These are phyloP conservation scores for Hypholoma fasciculare DNA, from an alignment of 768 basidiomycete species.

Conservation along the genomic window DNA sequence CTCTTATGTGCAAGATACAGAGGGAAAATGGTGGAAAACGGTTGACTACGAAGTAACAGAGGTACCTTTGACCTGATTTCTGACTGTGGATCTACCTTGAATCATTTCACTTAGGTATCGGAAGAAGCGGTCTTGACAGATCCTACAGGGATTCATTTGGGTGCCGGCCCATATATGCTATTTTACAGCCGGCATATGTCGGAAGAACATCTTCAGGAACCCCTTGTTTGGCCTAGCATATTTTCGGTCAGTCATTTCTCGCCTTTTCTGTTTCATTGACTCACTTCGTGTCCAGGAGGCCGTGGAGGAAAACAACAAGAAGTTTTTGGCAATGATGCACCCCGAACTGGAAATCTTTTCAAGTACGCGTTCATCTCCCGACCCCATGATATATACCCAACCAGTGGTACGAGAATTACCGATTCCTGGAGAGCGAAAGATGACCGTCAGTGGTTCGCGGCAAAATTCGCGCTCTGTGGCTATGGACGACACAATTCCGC, in stretches of 20 bases:
- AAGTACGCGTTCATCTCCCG: slow-evolving; percentile 11
- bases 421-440: slow-evolving; percentile 7
- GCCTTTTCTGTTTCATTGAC: not conserved
- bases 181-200: slow-evolving; percentile 56
- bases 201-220: slow-evolving; percentile 33
- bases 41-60: slow-evolving; percentile 69
- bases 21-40: slow-evolving; percentile 80
- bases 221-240: slow-evolving; percentile 35
- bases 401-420: slow-evolving; percentile 10
- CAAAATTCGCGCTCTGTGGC: slow-evolving; percentile 15
- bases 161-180: slow-evolving; percentile 79
- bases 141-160: slow-evolving; percentile 67
- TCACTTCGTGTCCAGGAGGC: slow-evolving; percentile 24
- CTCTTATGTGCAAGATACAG: slow-evolving; percentile 67
- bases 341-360: slow-evolving; percentile 31
- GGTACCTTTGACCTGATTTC: slow-evolving; percentile 33
- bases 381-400: not conserved
- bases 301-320: slow-evolving; percentile 35
- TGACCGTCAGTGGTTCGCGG: not conserved
- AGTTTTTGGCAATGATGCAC: slow-evolving; percentile 31
- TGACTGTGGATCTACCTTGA: not conserved
- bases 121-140: slow-evolving; percentile 73
- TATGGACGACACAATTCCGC: slow-evolving; percentile 10
- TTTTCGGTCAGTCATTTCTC: slow-evolving; percentile 30
- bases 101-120: slow-evolving; percentile 49